Conservation (phyloP, 257 asterid genomes). For the Leptodermis oblonga region DNA sequence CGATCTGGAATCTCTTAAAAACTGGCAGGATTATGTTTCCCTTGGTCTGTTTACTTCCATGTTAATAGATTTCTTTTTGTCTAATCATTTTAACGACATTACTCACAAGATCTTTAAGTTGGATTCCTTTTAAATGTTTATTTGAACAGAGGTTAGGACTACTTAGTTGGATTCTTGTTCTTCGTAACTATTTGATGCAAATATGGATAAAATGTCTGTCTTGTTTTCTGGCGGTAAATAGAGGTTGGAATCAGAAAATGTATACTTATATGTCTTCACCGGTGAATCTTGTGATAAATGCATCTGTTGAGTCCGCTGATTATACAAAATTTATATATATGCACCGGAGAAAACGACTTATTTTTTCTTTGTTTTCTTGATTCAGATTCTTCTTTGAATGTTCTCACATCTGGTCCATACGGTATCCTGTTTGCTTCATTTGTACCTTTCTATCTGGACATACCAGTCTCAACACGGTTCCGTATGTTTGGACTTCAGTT, state of each 20-base stretch:
- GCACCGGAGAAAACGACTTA: neutral
- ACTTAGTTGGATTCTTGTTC: neutral
- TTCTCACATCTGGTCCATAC: constrained; percentile 91
- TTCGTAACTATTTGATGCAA: neutral
- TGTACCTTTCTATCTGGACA: constrained; percentile 91
- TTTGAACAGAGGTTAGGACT: neutral
- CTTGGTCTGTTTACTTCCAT: neutral
- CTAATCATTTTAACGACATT: neutral
- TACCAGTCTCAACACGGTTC: constrained; percentile 87
- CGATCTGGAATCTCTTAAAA: neutral
- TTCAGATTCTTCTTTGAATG: constrained; percentile 74
- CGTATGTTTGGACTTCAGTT: constrained; percentile 69
- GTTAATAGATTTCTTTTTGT: neutral
- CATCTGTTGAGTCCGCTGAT: constrained; percentile 4
- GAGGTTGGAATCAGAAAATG: too few relatives aligned
- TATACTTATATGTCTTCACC: neutral
- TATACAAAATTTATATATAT: neutral
- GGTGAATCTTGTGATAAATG: neutral
- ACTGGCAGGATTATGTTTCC: neutral
- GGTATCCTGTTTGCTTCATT: constrained; percentile 83
- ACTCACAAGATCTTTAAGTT: neutral
- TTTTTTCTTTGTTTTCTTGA: constrained; percentile 15
- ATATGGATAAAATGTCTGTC: neutral
- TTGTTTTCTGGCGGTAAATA: neutral
- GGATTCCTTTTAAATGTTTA: neutral